Conservation (phyloP, 352 stramenopile genomes). For the Globisporangium alternatum region DNA sequence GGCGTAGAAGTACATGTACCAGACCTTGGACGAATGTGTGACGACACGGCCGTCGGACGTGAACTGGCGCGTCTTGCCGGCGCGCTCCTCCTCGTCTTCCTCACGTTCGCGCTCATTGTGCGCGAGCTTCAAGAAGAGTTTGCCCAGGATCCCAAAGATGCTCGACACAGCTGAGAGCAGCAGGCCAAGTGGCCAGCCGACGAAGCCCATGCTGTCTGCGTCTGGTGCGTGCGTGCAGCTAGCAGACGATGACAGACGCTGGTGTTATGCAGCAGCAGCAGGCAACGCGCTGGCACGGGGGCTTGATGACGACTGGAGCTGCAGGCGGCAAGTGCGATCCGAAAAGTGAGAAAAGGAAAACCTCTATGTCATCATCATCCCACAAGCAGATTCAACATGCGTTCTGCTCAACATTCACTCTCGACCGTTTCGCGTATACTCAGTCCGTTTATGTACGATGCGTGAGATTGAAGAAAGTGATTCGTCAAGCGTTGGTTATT, state of each 20-base stretch:
- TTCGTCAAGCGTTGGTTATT: background rate
- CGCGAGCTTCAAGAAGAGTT: slow-evolving; percentile 78
- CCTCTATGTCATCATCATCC: background rate
- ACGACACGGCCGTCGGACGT: slow-evolving; percentile 16
- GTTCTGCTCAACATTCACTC: background rate
- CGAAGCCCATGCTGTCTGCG: slow-evolving; percentile 29
- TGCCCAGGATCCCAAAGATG: slow-evolving; percentile 77
- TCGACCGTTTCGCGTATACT: background rate
- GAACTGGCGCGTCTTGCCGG: slow-evolving; percentile 26
- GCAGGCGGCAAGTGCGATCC: background rate
- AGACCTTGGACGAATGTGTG: slow-evolving; percentile 22
- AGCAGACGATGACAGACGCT: background rate
- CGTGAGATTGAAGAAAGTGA: background rate
- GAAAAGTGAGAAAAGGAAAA: too few relatives aligned
- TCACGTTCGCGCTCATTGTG: slow-evolving; percentile 68
- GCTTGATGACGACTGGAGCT: background rate
- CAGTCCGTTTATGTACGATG: background rate
- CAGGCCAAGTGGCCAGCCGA: slow-evolving; percentile 78
- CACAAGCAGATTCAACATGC: background rate
- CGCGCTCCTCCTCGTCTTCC: slow-evolving; percentile 36
- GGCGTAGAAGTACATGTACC: slow-evolving; percentile 70
- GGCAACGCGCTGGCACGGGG: background rate
- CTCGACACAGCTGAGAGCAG: slow-evolving; percentile 72
- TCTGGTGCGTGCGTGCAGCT: background rate
- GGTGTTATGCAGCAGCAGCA: background rate